Evolutionary conservation across 176 grass and related monocot species (phyloP).

Genomic region (Zoysia pacifica): DNA sequence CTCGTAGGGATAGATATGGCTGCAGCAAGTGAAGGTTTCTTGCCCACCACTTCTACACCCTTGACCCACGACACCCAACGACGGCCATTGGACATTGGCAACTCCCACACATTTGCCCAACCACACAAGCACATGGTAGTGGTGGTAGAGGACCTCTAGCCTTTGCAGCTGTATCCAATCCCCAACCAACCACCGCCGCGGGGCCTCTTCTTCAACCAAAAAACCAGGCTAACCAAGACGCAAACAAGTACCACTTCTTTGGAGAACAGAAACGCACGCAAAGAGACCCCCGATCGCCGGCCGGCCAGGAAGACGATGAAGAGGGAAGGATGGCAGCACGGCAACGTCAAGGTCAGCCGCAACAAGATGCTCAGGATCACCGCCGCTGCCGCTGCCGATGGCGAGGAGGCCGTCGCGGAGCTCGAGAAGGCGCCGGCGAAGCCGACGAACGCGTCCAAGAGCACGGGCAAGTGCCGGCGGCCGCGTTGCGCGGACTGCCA

Average conservation of each 20-base stretch:
- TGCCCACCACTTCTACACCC: conserved; percentile 40
- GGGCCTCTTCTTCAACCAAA: conserved; percentile 5
- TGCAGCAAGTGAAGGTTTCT: conserved; percentile 22
- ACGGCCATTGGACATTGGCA: conserved; percentile 7
- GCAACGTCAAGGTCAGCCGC: conserved; percentile 42
- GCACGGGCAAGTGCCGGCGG: conserved; percentile 63
- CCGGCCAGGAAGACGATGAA: conserved; percentile 52
- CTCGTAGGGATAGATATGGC: not conserved
- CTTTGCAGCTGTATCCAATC: conserved; percentile 9
- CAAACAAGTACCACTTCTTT: not conserved
- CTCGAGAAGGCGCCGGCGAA: conserved; percentile 26
- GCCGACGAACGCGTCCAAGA: conserved; percentile 48
- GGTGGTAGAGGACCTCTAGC: not conserved
- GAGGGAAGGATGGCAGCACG: conserved; percentile 87
- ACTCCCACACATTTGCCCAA: conserved; percentile 48
- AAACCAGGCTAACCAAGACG: conserved; percentile 13
- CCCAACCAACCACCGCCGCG: conserved; percentile 25
- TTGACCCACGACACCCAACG: conserved; percentile 41
- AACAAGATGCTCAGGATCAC: conserved; percentile 39
- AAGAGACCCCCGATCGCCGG: not conserved
- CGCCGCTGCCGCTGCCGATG: not conserved
- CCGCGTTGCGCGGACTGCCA: conserved; percentile 63
- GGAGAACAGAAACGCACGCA: not conserved
- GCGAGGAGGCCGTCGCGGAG: not conserved
- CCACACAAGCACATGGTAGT: conserved; percentile 26